A percentile compares a stretch with the other conserved stretches of the same genome.
Conservation (phyloP, 352 stramenopile genomes). For the Globisporangium cystogenes region DNA sequence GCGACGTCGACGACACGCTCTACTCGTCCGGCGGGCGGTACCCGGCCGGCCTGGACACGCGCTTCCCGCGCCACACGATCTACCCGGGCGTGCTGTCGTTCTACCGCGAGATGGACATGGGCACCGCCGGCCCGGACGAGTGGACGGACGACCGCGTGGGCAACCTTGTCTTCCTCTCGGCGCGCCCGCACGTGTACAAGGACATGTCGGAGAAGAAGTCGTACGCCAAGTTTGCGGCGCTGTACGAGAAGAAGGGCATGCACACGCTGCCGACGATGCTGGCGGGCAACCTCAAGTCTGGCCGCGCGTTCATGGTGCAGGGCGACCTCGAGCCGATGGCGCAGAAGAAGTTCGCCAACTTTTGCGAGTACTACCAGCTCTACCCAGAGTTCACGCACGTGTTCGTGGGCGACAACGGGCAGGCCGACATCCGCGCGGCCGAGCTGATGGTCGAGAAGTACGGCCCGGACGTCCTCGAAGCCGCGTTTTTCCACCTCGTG, state of each 20-base stretch:
- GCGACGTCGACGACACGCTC: conserved; percentile 98
- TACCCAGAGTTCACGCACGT: conserved; percentile 98
- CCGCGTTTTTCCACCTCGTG: conserved; percentile 88
- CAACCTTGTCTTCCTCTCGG: conserved; percentile 98
- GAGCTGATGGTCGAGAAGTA: conserved; percentile 87
- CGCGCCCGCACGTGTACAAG: conserved; percentile 98
- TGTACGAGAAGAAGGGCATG: conserved; percentile 91
- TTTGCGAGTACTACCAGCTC: conserved; percentile 93
- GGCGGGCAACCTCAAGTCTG: conserved; percentile 91
- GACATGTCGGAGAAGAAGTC: conserved; percentile 97
- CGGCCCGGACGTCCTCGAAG: conserved; percentile 56
- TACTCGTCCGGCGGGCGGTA: conserved; percentile 94
- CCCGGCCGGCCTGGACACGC: conserved; percentile 92
- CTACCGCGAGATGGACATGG: conserved; percentile 97
- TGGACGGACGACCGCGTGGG: conserved; percentile 88
- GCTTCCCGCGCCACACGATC: conserved; percentile 90
- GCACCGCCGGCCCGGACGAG: conserved; percentile 84
- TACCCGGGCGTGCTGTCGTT: conserved; percentile 98
- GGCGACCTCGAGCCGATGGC: conserved; percentile 95
- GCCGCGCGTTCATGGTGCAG: conserved; percentile 93
- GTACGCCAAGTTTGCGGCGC: conserved; percentile 95
- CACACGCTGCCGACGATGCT: conserved; percentile 95
- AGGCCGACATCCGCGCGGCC: conserved; percentile 89
- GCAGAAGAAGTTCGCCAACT: conserved; percentile 96
- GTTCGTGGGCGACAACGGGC: conserved; percentile 98